Percentiles rank a stretch among this genome's conserved stretches.
These are phyloP conservation scores for Salvia hispanica DNA, from an alignment of 257 asterid genomes.

Conservation along the genomic window DNA sequence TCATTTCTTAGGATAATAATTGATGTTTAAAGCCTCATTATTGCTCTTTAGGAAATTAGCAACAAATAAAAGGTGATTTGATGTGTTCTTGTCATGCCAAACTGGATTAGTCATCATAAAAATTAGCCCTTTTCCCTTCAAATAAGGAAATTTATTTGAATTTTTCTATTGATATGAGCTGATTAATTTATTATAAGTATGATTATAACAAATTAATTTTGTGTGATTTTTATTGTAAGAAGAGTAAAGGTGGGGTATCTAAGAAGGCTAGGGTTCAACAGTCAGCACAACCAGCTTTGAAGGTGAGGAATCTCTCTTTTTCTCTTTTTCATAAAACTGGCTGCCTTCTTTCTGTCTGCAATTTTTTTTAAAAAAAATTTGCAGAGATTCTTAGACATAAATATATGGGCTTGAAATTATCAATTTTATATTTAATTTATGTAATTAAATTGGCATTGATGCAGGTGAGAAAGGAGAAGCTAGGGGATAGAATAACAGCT, in stretches of 20 bases:
- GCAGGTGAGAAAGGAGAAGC: slow-evolving; percentile 95
- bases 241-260: slow-evolving; percentile 60
- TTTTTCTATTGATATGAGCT: no score
- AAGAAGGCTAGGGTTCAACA: slow-evolving; percentile 95
- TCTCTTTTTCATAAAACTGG: neutral
- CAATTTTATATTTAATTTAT: neutral
- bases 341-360: neutral
- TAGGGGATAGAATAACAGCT: slow-evolving; percentile 89
- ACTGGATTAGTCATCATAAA: slow-evolving; percentile 11
- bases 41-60: slow-evolving; percentile 25
- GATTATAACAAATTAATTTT: no score
- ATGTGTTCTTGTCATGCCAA: slow-evolving; percentile 33
- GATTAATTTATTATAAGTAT: neutral
- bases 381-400: slow-evolving; percentile 22
- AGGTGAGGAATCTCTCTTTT: slow-evolving; percentile 48
- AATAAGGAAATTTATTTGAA: neutral
- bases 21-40: slow-evolving; percentile 35
- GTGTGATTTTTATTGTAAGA: slow-evolving; percentile 11
- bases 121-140: neutral
- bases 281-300: slow-evolving; percentile 79
- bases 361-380: neutral
- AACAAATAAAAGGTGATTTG: slow-evolving; percentile 24
- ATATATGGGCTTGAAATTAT: slow-evolving; percentile 4
- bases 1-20: slow-evolving; percentile 39
- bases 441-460: slow-evolving; percentile 12